Base-by-base conservation (phyloP, 805 yeast species). In the Scheffersomyces stipitis region DNA sequence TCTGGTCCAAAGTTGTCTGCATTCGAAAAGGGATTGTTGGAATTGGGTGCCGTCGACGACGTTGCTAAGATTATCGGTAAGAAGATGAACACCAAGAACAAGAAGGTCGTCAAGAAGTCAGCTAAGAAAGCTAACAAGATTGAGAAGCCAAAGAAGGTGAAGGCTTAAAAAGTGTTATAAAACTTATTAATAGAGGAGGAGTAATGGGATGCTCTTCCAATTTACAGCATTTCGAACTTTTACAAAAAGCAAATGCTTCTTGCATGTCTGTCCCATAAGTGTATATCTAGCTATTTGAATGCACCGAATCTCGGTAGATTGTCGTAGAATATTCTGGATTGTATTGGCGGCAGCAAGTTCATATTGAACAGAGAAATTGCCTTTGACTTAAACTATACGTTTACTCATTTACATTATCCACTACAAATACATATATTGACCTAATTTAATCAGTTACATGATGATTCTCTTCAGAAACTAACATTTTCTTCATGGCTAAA, bases 21-120 rank as follows among this genome's bases (percentile, higher is more conserved):
- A 17, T 84, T 85, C 60, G 95, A 86, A 48, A 77, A 76, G 56
- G 88, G 88, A 28, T 77, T 90, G 66, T 73, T 86, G 54, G 96
- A 90, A 69, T 67, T 78, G 57, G 86, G 89, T 48, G 83, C 84
- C 38, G 83, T 82, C 49, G 89, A 86, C 44, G 81, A 78, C 15
- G 90, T 82, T 39, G 67, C 75, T 29, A 71, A 76, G 50, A 68
- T 84, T 42, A 72, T 86, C 58, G 81, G 82, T 31, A 74, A 76
- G 48, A 76, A 78, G 56, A 63, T 72, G 42, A 70, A 67, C 26
- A 18, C 28, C 40, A 52, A 40, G 45, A 40, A 30, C 31, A 46
- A 43, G 41, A 26, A 40, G 13, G 40, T 45, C n/a, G 32, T 39
- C 29, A 47, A 45, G 33, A 24, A 26, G 41, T 31, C 28, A 30